These are phyloP conservation scores for Arthroderma sp. DNA, from an alignment of 2,329 filamentous ascomycete genomes.

Conservation along the genomic window DNA sequence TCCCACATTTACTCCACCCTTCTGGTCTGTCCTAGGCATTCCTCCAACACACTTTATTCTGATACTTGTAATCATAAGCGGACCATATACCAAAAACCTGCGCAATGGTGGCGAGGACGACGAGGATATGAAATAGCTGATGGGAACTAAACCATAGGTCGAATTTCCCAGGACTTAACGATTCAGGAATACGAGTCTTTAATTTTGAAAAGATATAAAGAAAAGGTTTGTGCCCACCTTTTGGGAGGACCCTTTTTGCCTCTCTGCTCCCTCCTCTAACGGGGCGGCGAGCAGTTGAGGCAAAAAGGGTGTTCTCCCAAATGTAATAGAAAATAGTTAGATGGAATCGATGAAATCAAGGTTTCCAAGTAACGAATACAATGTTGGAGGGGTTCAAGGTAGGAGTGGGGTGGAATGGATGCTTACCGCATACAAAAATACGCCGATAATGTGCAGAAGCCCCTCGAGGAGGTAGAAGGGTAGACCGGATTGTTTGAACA, in stretches of 20 bases:
- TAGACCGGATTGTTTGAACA: slow-evolving; percentile 15
- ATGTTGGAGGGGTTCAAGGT: neutral
- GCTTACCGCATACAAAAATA: slow-evolving; percentile 15
- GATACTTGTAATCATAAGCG: slow-evolving; percentile 77
- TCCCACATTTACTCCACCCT: too few species aligned
- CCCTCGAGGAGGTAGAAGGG: slow-evolving; percentile 18
- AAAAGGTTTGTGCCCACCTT: neutral
- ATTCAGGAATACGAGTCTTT: slow-evolving; percentile 35
- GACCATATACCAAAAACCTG: slow-evolving; percentile 60
- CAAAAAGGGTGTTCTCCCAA: neutral
- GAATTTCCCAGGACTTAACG: slow-evolving; percentile 29
- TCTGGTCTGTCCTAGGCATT: too few species aligned
- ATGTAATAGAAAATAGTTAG: neutral
- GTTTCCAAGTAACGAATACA: too few species aligned
- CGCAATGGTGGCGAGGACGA: slow-evolving; percentile 30
- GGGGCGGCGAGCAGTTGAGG: too few species aligned
- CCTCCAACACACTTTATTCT: slow-evolving; percentile 11
- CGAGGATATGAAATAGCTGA: slow-evolving; percentile 36
- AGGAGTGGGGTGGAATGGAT: neutral
- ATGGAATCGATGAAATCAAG: neutral
- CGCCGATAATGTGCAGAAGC: slow-evolving; percentile 12
- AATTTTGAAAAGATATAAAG: neutral
- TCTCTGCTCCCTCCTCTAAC: neutral
- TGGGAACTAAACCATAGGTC: slow-evolving; percentile 36
- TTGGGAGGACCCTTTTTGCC: neutral